Conservation (phyloP, 2,329 filamentous ascomycete species). For the Sporothrix curviconia region DNA sequence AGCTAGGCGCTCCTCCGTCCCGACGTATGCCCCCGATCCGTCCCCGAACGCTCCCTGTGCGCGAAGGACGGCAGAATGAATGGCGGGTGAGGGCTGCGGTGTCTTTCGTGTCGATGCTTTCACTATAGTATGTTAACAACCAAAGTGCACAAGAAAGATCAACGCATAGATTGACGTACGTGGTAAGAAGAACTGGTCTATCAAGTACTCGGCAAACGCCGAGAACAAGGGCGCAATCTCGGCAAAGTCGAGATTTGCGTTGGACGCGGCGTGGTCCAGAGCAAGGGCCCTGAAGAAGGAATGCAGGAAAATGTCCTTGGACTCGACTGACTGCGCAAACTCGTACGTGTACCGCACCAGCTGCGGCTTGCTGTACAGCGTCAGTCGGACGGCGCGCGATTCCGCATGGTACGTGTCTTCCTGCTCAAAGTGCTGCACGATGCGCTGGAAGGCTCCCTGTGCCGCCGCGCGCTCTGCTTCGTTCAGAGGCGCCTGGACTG, state of each 20-base stretch:
- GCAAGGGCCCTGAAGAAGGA: conserved; percentile 21
- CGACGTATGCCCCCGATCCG: conserved; percentile 17
- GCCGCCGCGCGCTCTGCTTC: conserved; percentile 15
- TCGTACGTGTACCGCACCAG: conserved; percentile 25
- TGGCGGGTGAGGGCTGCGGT: conserved; percentile 23
- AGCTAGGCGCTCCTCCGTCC: conserved; percentile 22
- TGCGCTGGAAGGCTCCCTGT: conserved; percentile 18
- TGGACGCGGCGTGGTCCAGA: conserved; percentile 16
- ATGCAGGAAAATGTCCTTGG: conserved; percentile 22
- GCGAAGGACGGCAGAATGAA: conserved; percentile 21
- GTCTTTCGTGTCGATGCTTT: conserved; percentile 23
- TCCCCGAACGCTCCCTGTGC: conserved; percentile 16
- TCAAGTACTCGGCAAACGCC: conserved; percentile 23
- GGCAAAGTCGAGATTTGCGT: conserved; percentile 16
- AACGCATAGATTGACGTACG: conserved; percentile 7
- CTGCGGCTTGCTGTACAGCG: conserved; percentile 20
- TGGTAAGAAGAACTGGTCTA: conserved; percentile 25
- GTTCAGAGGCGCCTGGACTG: conserved; percentile 14
- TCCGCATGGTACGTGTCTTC: neutral
- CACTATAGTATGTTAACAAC: conserved; percentile 17
- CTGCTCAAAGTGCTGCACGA: conserved; percentile 19
- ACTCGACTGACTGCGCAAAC: conserved; percentile 22
- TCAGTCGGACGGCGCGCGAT: neutral
- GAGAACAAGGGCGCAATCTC: conserved; percentile 18
- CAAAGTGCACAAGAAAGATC: no score